Evolutionary conservation across 1,139 yeast genomes (phyloP).

Genomic region (Hanseniaspora uvarum): DNA sequence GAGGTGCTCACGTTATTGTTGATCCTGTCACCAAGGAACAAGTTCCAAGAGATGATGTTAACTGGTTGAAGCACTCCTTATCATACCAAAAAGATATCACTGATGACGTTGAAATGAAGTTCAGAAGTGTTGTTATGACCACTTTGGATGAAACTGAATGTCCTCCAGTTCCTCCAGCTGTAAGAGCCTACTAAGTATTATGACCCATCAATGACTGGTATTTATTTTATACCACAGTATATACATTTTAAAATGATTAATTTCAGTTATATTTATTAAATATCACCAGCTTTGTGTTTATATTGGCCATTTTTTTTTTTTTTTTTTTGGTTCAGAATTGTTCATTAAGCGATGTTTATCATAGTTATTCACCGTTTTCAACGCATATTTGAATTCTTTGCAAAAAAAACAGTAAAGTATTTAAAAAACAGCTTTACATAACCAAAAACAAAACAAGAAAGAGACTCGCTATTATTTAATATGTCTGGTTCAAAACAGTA

Average conservation of each 20-base stretch:
- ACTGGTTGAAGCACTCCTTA: constrained; percentile 97
- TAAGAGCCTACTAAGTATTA: constrained; percentile 64
- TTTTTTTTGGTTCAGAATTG: neutral
- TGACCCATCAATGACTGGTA: neutral
- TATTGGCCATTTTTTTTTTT: neutral
- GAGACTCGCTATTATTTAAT: neutral
- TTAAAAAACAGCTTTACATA: neutral
- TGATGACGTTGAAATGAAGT: constrained; percentile 61
- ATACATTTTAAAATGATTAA: neutral
- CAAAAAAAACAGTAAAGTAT: neutral
- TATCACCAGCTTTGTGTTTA: neutral
- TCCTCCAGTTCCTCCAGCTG: constrained; percentile 93
- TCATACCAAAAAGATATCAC: constrained; percentile 78
- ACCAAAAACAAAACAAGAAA: neutral
- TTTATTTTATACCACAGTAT: neutral
- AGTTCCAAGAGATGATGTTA: constrained; percentile 88
- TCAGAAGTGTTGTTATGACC: constrained; percentile 74
- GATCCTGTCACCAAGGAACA: constrained; percentile 71
- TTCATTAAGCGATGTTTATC: no score
- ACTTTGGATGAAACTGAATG: constrained; percentile 89
- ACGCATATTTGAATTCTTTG: neutral
- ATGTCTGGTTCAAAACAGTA: constrained; percentile 20
- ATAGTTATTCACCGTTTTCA: no score
- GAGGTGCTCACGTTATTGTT: constrained; percentile 71
- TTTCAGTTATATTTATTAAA: neutral